Percentiles rank a stretch among this genome's conserved stretches.
phyloP scores from a whole-genome alignment of 2,329 filamentous ascomycete species.

The Xylogone sp. region DNA sequence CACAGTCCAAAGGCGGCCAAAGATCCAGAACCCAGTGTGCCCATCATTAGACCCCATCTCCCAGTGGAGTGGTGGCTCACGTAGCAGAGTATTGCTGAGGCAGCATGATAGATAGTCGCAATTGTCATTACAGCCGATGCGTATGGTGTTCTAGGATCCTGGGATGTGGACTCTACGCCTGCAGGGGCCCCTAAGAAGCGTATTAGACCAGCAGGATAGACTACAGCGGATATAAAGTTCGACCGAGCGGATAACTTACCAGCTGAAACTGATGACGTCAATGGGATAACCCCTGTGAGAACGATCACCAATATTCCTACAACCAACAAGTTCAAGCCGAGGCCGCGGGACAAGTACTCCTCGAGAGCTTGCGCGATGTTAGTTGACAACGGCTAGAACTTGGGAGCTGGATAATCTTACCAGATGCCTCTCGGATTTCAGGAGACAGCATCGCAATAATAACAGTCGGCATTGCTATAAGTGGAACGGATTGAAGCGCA shows the following conservation, averaged over 20 bases:
- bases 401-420: constrained; percentile 31
- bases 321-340: constrained; percentile 55
- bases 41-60: constrained; percentile 48
- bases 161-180: constrained; percentile 37
- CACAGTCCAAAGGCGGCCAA: constrained; percentile 56
- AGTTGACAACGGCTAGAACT: constrained; percentile 7
- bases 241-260: constrained; percentile 10
- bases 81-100: constrained; percentile 56
- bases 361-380: constrained; percentile 46
- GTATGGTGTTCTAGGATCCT: constrained; percentile 48
- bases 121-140: constrained; percentile 57
- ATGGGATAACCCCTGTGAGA: constrained; percentile 60
- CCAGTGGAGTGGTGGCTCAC: constrained; percentile 49
- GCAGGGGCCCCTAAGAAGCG: constrained; percentile 17
- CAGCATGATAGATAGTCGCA: constrained; percentile 53
- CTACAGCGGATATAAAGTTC: background rate
- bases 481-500: constrained; percentile 41
- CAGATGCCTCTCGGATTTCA: constrained; percentile 50
- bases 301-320: constrained; percentile 54
- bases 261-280: constrained; percentile 39
- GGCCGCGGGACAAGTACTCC: constrained; percentile 57
- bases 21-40: constrained; percentile 42
- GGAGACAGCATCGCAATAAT: constrained; percentile 56
- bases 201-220: constrained; percentile 5
- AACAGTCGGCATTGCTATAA: constrained; percentile 57